A percentile compares a stretch with the other conserved stretches of the same genome.
Evolutionary conservation across 306 rosid genomes (phyloP).

Genomic region (Glycine latifolia): DNA sequence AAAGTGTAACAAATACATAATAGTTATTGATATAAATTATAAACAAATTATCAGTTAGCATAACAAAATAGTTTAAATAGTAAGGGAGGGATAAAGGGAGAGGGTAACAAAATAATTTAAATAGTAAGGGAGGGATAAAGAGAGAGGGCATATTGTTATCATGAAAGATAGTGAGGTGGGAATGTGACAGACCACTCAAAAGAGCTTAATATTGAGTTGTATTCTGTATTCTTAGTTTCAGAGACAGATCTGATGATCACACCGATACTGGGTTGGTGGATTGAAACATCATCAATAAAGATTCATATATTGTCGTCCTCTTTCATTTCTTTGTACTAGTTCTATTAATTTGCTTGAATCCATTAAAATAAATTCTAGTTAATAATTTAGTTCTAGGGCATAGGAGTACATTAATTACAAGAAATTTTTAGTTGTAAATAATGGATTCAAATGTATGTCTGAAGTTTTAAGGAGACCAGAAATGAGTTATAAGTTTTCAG

Average conservation of each 20-base stretch:
- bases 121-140: too few relatives aligned
- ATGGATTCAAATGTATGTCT: not conserved
- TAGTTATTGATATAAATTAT: not conserved
- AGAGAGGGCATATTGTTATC: too few relatives aligned
- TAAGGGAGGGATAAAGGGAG: too few relatives aligned
- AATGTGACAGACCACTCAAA: not conserved
- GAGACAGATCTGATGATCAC: not conserved
- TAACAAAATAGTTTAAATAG: not conserved
- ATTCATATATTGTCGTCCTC: not conserved
- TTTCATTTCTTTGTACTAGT: not conserved
- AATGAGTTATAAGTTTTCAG: too few relatives aligned
- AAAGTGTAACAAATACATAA: not conserved
- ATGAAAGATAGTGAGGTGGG: not conserved
- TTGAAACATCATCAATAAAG: not conserved
- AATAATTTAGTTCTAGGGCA: not conserved
- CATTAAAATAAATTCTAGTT: not conserved
- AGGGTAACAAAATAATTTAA: not conserved
- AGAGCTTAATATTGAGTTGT: not conserved
- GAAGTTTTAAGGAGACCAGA: too few relatives aligned
- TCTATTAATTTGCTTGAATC: not conserved
- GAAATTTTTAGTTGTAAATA: not conserved
- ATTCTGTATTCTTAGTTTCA: not conserved
- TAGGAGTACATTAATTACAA: not conserved
- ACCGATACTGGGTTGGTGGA: not conserved
- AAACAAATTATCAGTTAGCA: not conserved